A percentile compares a stretch with the other conserved stretches of the same genome.
Conservation (phyloP, 371 early-diverging fungal species). For the Haplosporangium sp. region DNA sequence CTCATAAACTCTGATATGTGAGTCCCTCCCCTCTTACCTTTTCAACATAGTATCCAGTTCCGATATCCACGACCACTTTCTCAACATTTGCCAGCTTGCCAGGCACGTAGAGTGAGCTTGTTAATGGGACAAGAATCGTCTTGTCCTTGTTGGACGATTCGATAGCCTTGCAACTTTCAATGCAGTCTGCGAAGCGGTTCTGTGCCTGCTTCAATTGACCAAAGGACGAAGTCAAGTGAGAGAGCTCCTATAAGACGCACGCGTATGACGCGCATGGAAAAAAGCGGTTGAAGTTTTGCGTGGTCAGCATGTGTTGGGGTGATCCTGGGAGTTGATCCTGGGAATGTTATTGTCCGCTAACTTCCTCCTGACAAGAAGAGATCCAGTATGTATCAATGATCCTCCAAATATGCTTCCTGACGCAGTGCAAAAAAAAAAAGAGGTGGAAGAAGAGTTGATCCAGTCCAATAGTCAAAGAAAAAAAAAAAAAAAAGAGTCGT, state of each 20-base stretch:
- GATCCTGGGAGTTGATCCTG: no score
- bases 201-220: slow-evolving; percentile 90
- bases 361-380: no score
- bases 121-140: slow-evolving; percentile 83
- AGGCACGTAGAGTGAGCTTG: slow-evolving; percentile 88
- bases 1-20: no score
- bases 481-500: not conserved
- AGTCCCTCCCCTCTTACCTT: slow-evolving; percentile 77
- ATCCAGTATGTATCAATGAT: no score
- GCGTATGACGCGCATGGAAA: no score
- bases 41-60: slow-evolving; percentile 95
- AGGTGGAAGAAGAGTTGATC: no score
- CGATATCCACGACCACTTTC: slow-evolving; percentile 94
- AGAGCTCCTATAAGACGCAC: slow-evolving; percentile 73
- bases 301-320: no score
- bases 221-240: slow-evolving; percentile 85
- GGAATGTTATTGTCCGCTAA: no score
- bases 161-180: slow-evolving; percentile 65
- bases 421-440: no score
- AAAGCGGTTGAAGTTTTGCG: no score
- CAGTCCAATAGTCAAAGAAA: no score
- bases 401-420: no score
- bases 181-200: slow-evolving; percentile 86
- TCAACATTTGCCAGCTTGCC: slow-evolving; percentile 84
- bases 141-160: slow-evolving; percentile 64